Percentiles rank a stretch among this genome's conserved stretches.
phyloP scores from a whole-genome alignment of 768 basidiomycete species.

The Lactifluus volemus region DNA sequence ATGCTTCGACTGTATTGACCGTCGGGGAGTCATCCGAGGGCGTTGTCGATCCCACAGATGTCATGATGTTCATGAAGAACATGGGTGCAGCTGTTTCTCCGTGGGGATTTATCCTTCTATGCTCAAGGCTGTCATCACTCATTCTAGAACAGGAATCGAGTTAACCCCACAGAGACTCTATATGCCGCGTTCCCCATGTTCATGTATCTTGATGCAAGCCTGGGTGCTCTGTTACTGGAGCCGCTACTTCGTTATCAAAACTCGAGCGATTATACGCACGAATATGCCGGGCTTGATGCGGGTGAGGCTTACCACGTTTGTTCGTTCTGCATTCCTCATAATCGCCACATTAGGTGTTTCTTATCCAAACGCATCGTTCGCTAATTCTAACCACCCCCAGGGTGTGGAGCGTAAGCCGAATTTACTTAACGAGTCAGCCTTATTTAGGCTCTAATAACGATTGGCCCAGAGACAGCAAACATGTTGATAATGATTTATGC shows the following conservation, averaged over 20 bases:
- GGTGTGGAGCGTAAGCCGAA: constrained; percentile 13
- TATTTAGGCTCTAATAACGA: neutral
- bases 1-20: constrained; percentile 13
- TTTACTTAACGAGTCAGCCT: neutral
- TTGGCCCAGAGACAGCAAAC: constrained; percentile 11
- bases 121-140: neutral
- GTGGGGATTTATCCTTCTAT: neutral
- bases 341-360: neutral
- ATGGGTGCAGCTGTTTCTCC: neutral
- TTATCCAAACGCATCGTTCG: constrained; percentile 1
- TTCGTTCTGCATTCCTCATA: neutral
- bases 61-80: constrained; percentile 21
- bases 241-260: constrained; percentile 14
- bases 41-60: constrained; percentile 3
- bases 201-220: constrained; percentile 10
- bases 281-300: constrained; percentile 10
- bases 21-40: constrained; percentile 4
- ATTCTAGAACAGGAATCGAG: constrained; percentile 2
- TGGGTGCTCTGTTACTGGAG: constrained; percentile 11
- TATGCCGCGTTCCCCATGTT: constrained; percentile 16
- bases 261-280: neutral
- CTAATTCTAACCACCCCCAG: neutral
- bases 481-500: constrained; percentile 19
- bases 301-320: neutral
- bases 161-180: constrained; percentile 13